Percentiles rank a stretch among this genome's conserved stretches.
Evolutionary conservation across 140 eudicot species (phyloP).

Genomic region (Oenanthe javanica): DNA sequence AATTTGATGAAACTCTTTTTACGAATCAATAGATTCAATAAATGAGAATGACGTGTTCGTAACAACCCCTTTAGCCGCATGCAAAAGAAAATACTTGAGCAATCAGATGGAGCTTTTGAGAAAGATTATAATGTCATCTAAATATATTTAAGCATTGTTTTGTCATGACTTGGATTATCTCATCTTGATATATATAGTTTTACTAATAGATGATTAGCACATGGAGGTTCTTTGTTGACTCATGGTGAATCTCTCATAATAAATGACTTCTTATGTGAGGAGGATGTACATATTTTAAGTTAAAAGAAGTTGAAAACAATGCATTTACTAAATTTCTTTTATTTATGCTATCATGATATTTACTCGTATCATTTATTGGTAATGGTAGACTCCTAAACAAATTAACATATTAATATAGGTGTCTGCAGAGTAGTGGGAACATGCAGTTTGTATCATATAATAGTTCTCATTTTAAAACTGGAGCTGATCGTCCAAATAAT

Average conservation of each 20-base stretch:
- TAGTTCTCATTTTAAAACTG: no score
- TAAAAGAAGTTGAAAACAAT: constrained; percentile 11
- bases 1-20: constrained; percentile 5
- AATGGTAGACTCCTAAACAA: neutral
- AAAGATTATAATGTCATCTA: constrained; percentile 27
- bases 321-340: neutral
- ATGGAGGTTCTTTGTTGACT: constrained; percentile 64
- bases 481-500: no score
- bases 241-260: constrained; percentile 73
- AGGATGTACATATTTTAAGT: constrained; percentile 85
- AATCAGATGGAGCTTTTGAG: constrained; percentile 22
- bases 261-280: constrained; percentile 65
- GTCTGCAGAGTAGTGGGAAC: no score
- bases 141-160: constrained; percentile 52
- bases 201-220: constrained; percentile 16
- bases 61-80: constrained; percentile 53
- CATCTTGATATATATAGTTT: neutral
- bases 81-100: constrained; percentile 33
- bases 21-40: constrained; percentile 36
- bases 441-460: no score
- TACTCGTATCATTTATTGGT: neutral
- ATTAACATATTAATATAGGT: neutral
- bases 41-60: constrained; percentile 70
- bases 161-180: constrained; percentile 1
- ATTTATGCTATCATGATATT: neutral